Evolutionary conservation across 768 basidiomycete species (phyloP), one percentile per base, ranked within the genome.

Genomic region (Suillus variegatus): DNA sequence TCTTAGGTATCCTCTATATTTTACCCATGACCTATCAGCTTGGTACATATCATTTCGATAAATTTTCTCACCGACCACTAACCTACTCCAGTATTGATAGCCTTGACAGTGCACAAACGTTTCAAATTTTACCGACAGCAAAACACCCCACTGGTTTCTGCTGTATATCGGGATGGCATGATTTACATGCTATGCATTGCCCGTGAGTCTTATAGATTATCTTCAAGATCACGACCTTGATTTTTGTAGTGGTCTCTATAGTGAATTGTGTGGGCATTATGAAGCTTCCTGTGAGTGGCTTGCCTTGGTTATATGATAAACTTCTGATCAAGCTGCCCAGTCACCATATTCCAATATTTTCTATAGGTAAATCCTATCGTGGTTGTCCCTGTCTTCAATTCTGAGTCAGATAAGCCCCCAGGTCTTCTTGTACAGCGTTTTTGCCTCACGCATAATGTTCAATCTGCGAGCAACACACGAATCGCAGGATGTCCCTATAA

Each of bases 151-250:
- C 12, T 47, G 20, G n/a, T 16, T 18, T 14, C 2, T 13, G 7
- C 40, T 25, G 18, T 60, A 41, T 60, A 60, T 60, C 22, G 22
- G 22, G 60, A 60, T 44, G 58, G 40, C 32, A 20, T 60, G 14
- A 46, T 60, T 18, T 60, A 43, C 12, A 60, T 60, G 40, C 20
- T 60, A n/a, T 44, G 60, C 20, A 60, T 44, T 25, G 9, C n/a
- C 13, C n/a, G 40, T 60, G 12, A 60, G 40, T 60, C 54, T 55
- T 35, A 35, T 35, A 12, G 2, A 36, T 35, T n/a, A 5, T 36
- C 10, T 18, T 35, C 2, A 6, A 20, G 32, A 16, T 12, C n/a
- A 35, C 18, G 9, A 20, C 20, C 54, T 55, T 55, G n/a, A 20
- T 35, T 35, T 36, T 12, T 20, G 18, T 6, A 55, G 54, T 55